Evolutionary conservation across 495 filamentous ascomycete species (phyloP).

Genomic region (Daldinia childiae): DNA sequence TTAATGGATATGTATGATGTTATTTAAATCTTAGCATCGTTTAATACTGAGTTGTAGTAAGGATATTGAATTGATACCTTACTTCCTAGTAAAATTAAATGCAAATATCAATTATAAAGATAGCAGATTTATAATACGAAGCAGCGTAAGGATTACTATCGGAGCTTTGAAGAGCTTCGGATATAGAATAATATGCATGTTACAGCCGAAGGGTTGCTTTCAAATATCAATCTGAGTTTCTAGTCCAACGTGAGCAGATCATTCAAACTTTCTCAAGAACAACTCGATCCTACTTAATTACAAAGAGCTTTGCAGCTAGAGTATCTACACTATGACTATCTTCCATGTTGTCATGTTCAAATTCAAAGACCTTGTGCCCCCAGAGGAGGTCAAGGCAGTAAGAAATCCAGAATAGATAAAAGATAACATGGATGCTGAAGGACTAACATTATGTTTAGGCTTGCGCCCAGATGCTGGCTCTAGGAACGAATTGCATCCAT

Average conservation of each 20-base stretch:
- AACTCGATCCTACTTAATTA: neutral
- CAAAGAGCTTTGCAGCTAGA: neutral
- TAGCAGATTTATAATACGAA: neutral
- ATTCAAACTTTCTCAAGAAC: neutral
- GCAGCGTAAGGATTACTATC: neutral
- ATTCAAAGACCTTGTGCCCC: neutral
- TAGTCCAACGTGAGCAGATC: neutral
- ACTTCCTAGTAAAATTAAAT: neutral
- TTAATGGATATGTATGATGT: too few relatives aligned
- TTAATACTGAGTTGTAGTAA: neutral
- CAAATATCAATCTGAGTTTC: neutral
- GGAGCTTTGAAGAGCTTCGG: neutral
- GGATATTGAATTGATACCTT: neutral
- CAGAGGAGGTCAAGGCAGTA: neutral
- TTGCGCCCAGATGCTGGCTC: conserved; percentile 44
- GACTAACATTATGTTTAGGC: conserved; percentile 23
- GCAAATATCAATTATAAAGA: neutral
- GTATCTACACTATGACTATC: neutral
- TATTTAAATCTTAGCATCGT: too few relatives aligned
- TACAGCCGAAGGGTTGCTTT: neutral
- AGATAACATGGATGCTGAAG: neutral
- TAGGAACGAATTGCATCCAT: conserved; percentile 58
- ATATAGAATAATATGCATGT: neutral
- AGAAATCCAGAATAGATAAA: neutral
- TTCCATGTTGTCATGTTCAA: neutral